Percentiles rank a stretch among this genome's conserved stretches.
Conservation (phyloP, 345 rosid genomes). For the Gossypium raimondii region DNA sequence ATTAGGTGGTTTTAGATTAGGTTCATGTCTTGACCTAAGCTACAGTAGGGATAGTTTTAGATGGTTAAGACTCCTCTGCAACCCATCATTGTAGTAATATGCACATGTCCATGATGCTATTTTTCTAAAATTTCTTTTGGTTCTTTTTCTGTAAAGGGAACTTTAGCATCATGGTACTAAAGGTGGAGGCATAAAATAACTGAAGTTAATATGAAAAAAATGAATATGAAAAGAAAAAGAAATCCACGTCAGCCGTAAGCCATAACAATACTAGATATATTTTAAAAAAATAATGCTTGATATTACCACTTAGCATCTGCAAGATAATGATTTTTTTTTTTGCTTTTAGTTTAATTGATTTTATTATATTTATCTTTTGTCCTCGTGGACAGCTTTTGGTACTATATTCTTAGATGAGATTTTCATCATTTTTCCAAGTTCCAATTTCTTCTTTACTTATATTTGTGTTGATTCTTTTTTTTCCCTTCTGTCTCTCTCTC, state of each 20-base stretch:
- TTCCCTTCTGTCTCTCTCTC: neutral
- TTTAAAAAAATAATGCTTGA: neutral
- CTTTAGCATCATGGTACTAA: neutral
- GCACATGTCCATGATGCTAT: neutral
- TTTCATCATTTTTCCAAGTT: neutral
- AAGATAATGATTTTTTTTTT: neutral
- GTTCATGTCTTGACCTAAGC: slow-evolving; percentile 1
- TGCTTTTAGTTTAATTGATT: neutral
- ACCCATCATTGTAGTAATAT: neutral
- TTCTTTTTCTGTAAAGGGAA: neutral
- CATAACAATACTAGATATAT: neutral
- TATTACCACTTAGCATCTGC: neutral
- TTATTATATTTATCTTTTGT: neutral
- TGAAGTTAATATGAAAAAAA: neutral
- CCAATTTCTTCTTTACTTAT: slow-evolving; percentile 3
- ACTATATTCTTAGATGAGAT: too few relatives aligned
- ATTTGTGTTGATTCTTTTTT: neutral
- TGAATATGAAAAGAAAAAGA: neutral
- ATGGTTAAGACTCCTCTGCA: neutral
- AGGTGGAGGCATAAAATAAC: neutral
- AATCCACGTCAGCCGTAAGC: neutral
- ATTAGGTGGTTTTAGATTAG: neutral
- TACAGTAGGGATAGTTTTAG: neutral
- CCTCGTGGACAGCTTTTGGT: neutral
- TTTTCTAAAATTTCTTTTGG: too few relatives aligned